Conservation (phyloP, 2,329 filamentous ascomycete genomes). For the Fusarium devonianum region DNA sequence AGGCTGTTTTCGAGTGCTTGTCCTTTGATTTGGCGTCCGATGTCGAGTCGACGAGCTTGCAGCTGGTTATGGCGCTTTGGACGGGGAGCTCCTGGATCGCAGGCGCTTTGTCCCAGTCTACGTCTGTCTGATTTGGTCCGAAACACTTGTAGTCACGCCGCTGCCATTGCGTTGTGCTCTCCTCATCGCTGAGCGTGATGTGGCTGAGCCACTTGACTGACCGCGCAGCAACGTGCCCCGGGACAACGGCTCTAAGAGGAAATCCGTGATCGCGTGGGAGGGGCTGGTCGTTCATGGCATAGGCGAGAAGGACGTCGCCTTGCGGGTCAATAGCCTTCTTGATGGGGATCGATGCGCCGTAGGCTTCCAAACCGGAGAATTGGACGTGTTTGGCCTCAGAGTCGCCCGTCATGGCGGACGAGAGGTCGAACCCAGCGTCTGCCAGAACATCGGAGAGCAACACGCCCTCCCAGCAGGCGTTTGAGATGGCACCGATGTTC, state of each 20-base stretch:
- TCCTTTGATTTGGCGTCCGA: neutral
- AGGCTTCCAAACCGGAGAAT: conserved; percentile 66
- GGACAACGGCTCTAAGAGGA: conserved; percentile 67
- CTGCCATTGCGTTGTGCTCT: conserved; percentile 71
- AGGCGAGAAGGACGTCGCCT: conserved; percentile 71
- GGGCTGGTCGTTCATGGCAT: conserved; percentile 70
- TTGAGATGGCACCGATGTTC: conserved; percentile 66
- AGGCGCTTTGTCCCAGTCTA: conserved; percentile 68
- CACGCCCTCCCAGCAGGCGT: conserved; percentile 66
- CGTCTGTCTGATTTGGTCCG: conserved; percentile 66
- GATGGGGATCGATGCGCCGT: conserved; percentile 68
- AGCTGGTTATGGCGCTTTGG: conserved; percentile 68
- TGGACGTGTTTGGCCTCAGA: conserved; percentile 60
- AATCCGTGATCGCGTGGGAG: conserved; percentile 72
- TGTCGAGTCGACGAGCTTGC: conserved; percentile 52
- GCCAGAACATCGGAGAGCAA: conserved; percentile 61
- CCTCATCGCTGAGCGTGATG: conserved; percentile 70
- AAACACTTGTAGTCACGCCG: conserved; percentile 74
- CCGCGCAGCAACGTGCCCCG: conserved; percentile 71
- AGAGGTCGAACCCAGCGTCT: conserved; percentile 60
- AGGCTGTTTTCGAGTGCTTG: conserved; percentile 40
- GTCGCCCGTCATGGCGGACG: conserved; percentile 46
- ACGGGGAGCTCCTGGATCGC: conserved; percentile 74
- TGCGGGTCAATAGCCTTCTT: conserved; percentile 64
- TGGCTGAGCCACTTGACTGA: conserved; percentile 74